Conservation (phyloP, 129 eudicot genomes). For the Tagetes patula region DNA sequence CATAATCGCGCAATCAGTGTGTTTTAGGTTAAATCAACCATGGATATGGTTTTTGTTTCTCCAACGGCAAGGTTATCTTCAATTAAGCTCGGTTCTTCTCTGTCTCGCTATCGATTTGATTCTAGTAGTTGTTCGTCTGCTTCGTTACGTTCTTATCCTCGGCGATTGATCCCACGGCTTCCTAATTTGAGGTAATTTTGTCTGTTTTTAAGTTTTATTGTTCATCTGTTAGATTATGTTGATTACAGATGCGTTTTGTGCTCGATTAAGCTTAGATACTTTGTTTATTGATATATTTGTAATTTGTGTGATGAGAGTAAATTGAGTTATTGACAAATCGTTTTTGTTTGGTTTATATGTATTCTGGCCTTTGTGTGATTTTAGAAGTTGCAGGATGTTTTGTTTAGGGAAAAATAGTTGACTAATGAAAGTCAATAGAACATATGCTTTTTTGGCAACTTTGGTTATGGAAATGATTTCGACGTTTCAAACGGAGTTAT, state of each 20-base stretch:
- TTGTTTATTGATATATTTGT: constrained; percentile 7
- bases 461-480: not conserved
- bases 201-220: not conserved
- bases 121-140: constrained; percentile 12
- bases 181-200: constrained; percentile 41
- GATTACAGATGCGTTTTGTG: not conserved
- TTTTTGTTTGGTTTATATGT: constrained; percentile 2
- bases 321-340: not conserved
- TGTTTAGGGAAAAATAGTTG: not conserved
- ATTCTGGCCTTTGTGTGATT: not conserved
- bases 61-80: constrained; percentile 34
- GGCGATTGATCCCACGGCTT: constrained; percentile 23
- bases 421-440: not conserved
- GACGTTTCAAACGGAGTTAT: not conserved
- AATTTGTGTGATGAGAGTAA: too few species aligned
- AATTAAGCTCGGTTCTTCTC: constrained; percentile 28
- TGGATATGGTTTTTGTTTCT: constrained; percentile 47
- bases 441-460: not conserved
- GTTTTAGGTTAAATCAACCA: constrained; percentile 32
- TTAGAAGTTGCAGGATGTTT: not conserved
- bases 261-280: not conserved
- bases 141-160: constrained; percentile 36
- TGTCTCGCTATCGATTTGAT: constrained; percentile 16
- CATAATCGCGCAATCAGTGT: constrained; percentile 30
- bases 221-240: not conserved